Conservation (phyloP, 345 rosid species). For the Tarenaya hassleriana region DNA sequence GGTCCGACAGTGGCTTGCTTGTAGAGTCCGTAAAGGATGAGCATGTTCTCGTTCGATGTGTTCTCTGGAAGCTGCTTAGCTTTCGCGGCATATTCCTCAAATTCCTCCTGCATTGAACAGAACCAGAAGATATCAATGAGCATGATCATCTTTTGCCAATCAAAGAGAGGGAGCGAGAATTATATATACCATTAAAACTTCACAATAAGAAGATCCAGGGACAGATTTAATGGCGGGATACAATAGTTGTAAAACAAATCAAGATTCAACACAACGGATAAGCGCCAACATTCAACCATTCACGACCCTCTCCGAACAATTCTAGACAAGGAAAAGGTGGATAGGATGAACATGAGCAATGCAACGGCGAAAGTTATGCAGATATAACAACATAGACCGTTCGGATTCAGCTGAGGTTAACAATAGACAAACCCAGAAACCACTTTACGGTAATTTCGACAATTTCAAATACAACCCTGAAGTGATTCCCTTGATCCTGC, state of each 20-base stretch:
- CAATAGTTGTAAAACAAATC: not conserved
- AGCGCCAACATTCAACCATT: conserved; percentile 2
- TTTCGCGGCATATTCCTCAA: conserved; percentile 61
- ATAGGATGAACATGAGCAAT: too few species aligned
- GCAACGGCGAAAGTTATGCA: too few species aligned
- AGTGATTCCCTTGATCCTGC: too few species aligned
- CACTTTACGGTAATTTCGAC: too few species aligned
- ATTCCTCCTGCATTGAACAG: conserved; percentile 50
- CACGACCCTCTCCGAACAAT: not conserved
- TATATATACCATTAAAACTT: not conserved
- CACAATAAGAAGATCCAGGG: too few species aligned
- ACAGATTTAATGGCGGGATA: not conserved
- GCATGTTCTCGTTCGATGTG: conserved; percentile 60
- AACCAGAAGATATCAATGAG: not conserved
- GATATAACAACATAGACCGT: too few species aligned
- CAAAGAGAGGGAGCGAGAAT: not conserved
- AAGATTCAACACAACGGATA: conserved; percentile 1
- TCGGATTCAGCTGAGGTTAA: too few species aligned
- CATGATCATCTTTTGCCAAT: not conserved
- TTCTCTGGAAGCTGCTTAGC: conserved; percentile 50
- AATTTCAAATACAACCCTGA: too few species aligned
- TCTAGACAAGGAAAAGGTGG: not conserved
- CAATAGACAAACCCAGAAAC: too few species aligned
- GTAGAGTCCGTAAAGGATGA: conserved; percentile 73
- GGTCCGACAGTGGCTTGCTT: conserved; percentile 81